A percentile compares a stretch with the other conserved stretches of the same genome.
Evolutionary conservation across 202 grass and related monocot species (phyloP).

Genomic region (Brachypodium distachyon): DNA sequence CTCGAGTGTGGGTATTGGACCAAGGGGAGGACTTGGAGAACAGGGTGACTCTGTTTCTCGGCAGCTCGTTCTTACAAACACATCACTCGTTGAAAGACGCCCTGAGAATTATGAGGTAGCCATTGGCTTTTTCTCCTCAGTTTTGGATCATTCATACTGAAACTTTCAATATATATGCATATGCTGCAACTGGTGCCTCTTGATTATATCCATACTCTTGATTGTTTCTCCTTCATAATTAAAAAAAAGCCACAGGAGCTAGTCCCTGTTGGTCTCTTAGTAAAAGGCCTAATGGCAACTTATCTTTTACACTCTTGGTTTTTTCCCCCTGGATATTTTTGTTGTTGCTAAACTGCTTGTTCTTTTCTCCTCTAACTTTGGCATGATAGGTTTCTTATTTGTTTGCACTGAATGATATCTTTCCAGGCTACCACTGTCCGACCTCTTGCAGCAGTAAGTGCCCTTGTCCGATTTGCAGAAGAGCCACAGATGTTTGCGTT

Average conservation of each 20-base stretch:
- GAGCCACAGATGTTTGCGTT: conserved; percentile 98
- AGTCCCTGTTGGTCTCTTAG: conserved; percentile 4
- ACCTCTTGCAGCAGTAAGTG: conserved; percentile 67
- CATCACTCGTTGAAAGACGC: conserved; percentile 82
- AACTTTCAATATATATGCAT: neutral
- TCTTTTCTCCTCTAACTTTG: neutral
- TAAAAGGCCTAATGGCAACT: neutral
- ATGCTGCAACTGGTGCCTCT: neutral
- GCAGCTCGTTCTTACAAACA: conserved; percentile 83
- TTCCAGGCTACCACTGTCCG: conserved; percentile 85
- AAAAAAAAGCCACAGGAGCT: too few relatives aligned
- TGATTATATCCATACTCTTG: too few relatives aligned
- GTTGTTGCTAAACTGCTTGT: neutral
- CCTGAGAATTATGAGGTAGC: conserved; percentile 90
- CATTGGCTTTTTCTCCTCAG: neutral
- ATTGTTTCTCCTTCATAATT: too few relatives aligned
- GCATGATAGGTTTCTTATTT: conserved; percentile 12
- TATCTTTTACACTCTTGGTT: neutral
- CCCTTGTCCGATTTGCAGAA: conserved; percentile 96
- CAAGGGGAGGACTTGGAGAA: conserved; percentile 92
- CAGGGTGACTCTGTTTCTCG: conserved; percentile 95
- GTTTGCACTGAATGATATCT: conserved; percentile 8
- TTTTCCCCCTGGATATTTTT: conserved; percentile 4
- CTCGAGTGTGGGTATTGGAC: conserved; percentile 73
- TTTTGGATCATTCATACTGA: neutral